Base-by-base conservation (phyloP, 164 flowering plant genomes). In the Stephania japonica region DNA sequence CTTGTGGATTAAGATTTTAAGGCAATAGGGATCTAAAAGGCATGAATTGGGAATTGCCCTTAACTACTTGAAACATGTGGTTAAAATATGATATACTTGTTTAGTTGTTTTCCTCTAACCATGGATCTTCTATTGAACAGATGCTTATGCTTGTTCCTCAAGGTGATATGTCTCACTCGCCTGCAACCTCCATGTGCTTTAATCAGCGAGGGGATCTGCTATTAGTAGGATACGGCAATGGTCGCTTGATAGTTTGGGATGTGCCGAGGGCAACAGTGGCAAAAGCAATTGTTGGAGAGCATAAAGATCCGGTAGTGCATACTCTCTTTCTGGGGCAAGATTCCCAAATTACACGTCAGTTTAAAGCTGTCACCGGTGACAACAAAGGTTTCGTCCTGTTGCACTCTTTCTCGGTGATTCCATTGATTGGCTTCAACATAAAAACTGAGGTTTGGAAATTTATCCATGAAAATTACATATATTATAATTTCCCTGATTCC, bases 131-230 rank as follows among this genome's bases (percentile, higher is more conserved):
- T 67, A 74, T 19, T 64, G 43, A 74, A n/a, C 88, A 95, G 99
- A 88, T 91, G 85, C 70, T 81, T 74, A 71, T 85, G 80, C 97
- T 95, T 82, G 92, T 90, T 63, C 49, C 87, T 67, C 94, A 87
- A 83, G 97, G 91, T 64, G 98, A 95, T 61, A 83, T 83, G 56
- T 85, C 95, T 68, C 81, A 80, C 82, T 85, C 93, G 32, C 80
- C 98, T 7, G 94, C 90, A 12, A 93, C 95, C 73, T 88, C 98
- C 59, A 82, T 95, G 88, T 91, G 93, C 87, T 95, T 95, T 86
- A 93, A 90, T 86, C 96, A 82, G 82, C 98, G 83, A 82, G 99
- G 97, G 19, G 98, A 95, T 82, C 78, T 93, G 79, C 94, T 95
- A 63, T 83, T 95, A 79, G 97, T 86, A 76, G 99, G 99, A 81